Percentiles rank a stretch among this genome's conserved stretches.
Conservation (phyloP, 148 eudicot species). For the Suaeda aralocaspica region DNA sequence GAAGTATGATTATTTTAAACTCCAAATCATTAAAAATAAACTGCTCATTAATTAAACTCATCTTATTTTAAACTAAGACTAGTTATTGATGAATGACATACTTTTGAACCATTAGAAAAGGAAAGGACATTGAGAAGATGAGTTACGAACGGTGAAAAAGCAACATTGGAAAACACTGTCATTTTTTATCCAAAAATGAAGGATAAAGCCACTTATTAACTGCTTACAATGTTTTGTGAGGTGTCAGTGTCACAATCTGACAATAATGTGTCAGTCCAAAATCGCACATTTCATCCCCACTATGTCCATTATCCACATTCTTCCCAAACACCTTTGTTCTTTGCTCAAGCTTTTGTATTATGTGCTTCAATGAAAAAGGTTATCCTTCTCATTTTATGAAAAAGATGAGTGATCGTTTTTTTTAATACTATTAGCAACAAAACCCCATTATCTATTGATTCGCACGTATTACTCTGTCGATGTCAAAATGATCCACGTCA, state of each 20-base stretch:
- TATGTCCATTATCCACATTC: neutral
- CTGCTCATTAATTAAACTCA: no score
- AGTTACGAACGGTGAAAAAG: neutral
- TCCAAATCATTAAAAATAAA: constrained; percentile 5
- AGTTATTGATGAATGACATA: neutral
- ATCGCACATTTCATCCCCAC: neutral
- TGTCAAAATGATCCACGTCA: no score
- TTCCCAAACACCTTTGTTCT: neutral
- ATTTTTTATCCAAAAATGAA: neutral
- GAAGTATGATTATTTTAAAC: no score
- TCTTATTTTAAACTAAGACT: no score
- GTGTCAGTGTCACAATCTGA: constrained; percentile 11
- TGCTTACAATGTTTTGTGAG: neutral
- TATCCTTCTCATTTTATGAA: neutral
- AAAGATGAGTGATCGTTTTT: no score
- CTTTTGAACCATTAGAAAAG: constrained; percentile 1
- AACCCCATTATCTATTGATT: no score
- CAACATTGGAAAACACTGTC: constrained; percentile 4
- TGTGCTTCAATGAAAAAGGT: neutral
- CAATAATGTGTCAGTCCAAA: constrained; percentile 1
- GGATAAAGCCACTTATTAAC: neutral
- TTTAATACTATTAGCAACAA: no score
- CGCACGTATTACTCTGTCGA: no score
- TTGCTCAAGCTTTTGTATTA: neutral
- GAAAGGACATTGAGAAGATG: neutral